These are phyloP conservation scores for Polyporus tsugae DNA, from an alignment of 1,284 basidiomycete genomes.

Conservation along the genomic window DNA sequence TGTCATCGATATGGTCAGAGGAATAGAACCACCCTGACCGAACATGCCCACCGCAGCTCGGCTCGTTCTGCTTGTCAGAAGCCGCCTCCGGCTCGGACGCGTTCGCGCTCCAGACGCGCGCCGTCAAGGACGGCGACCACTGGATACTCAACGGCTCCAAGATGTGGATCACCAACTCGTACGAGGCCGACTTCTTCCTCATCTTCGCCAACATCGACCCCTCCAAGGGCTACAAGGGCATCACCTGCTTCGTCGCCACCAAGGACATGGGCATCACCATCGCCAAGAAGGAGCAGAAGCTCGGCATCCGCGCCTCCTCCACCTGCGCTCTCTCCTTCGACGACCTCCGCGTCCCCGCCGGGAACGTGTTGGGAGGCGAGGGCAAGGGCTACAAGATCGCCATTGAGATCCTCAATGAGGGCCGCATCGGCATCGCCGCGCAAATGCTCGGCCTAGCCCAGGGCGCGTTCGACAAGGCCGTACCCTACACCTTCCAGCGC, in stretches of 20 bases:
- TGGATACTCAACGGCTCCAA: slow-evolving; percentile 95
- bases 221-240: slow-evolving; percentile 97
- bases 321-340: slow-evolving; percentile 98
- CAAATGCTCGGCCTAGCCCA: slow-evolving; percentile 98
- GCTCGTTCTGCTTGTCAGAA: slow-evolving; percentile 97
- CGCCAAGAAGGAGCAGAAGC: slow-evolving; percentile 99
- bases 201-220: slow-evolving; percentile 96
- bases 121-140: slow-evolving; percentile 84
- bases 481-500: slow-evolving; percentile 94
- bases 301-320: slow-evolving; percentile 96
- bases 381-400: slow-evolving; percentile 99
- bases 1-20: slow-evolving; percentile 29
- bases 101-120: slow-evolving; percentile 94
- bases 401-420: slow-evolving; percentile 98
- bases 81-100: slow-evolving; percentile 95
- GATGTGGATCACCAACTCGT: slow-evolving; percentile 99
- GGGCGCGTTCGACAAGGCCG: slow-evolving; percentile 93
- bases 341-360: slow-evolving; percentile 90
- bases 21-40: not conserved
- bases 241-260: slow-evolving; percentile 96
- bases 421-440: slow-evolving; percentile 96
- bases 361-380: slow-evolving; percentile 93
- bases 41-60: slow-evolving; percentile 65
- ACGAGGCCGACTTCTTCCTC: slow-evolving; percentile 93
- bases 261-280: slow-evolving; percentile 98